A percentile compares a stretch with the other conserved stretches of the same genome.
Evolutionary conservation across 495 filamentous ascomycete species (phyloP).

Genomic region (Chaetomium fimeti): DNA sequence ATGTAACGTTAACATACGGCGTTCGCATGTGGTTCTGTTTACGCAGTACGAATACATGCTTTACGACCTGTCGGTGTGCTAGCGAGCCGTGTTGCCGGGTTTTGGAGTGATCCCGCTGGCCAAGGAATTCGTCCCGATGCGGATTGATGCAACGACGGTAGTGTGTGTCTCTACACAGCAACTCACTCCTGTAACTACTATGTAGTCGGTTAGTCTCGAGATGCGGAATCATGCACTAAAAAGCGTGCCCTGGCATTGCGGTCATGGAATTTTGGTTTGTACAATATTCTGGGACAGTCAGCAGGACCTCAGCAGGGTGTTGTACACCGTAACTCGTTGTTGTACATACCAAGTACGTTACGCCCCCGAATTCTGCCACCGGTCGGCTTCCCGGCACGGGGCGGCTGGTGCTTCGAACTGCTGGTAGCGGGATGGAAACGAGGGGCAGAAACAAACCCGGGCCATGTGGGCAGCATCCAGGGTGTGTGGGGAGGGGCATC

Average conservation of each 20-base stretch:
- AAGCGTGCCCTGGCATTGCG: not conserved
- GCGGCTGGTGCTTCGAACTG: conserved; percentile 5
- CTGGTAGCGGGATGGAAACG: conserved; percentile 6
- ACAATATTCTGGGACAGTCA: no score
- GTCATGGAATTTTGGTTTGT: no score
- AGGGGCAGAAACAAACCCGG: conserved; percentile 7
- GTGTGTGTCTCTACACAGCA: no score
- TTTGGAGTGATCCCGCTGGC: not conserved
- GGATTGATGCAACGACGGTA: not conserved
- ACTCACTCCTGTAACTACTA: no score
- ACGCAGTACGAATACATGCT: not conserved
- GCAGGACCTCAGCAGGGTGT: no score
- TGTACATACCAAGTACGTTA: no score
- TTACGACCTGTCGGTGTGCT: not conserved
- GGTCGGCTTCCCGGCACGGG: not conserved
- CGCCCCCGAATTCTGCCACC: not conserved
- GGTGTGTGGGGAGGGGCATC: conserved; percentile 14
- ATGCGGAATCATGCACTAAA: not conserved
- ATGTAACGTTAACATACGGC: conserved; percentile 1
- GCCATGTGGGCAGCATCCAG: conserved; percentile 18
- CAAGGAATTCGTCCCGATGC: not conserved
- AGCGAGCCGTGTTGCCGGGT: conserved; percentile 21
- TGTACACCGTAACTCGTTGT: no score
- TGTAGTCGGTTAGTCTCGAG: no score
- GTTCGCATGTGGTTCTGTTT: not conserved